Evolutionary conservation across 202 grass and related monocot genomes (phyloP).

Genomic region (Brachypodium distachyon): DNA sequence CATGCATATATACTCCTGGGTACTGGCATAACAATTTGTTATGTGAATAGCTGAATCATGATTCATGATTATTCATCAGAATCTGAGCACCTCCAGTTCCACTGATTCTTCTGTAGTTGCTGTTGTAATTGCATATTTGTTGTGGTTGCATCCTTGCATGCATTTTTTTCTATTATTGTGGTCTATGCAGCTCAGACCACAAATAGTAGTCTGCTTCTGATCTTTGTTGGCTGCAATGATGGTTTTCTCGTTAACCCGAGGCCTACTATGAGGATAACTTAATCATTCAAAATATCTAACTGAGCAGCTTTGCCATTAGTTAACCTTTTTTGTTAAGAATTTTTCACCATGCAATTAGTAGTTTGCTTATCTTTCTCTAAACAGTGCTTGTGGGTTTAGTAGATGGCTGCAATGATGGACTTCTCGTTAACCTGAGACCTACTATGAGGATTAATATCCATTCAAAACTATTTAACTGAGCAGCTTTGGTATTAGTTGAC

Average conservation of each 20-base stretch:
- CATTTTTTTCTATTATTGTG: background rate
- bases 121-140: background rate
- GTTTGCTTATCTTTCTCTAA: background rate
- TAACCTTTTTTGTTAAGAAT: background rate
- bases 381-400: background rate
- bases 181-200: background rate
- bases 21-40: background rate
- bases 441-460: constrained; percentile 15
- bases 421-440: background rate
- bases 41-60: background rate
- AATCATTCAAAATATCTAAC: constrained; percentile 31
- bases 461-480: constrained; percentile 22
- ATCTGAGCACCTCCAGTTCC: constrained; percentile 27
- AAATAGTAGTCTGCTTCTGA: background rate
- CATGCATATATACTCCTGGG: background rate
- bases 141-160: background rate
- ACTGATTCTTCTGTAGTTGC: background rate
- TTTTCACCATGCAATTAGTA: background rate
- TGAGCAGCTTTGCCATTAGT: constrained; percentile 15
- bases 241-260: constrained; percentile 47
- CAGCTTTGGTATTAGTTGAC: background rate
- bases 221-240: constrained; percentile 27
- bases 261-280: constrained; percentile 21
- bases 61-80: background rate
- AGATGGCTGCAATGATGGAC: background rate